These are phyloP conservation scores for Aspergillus cristatus DNA, from an alignment of 495 filamentous ascomycete genomes.

Conservation along the genomic window DNA sequence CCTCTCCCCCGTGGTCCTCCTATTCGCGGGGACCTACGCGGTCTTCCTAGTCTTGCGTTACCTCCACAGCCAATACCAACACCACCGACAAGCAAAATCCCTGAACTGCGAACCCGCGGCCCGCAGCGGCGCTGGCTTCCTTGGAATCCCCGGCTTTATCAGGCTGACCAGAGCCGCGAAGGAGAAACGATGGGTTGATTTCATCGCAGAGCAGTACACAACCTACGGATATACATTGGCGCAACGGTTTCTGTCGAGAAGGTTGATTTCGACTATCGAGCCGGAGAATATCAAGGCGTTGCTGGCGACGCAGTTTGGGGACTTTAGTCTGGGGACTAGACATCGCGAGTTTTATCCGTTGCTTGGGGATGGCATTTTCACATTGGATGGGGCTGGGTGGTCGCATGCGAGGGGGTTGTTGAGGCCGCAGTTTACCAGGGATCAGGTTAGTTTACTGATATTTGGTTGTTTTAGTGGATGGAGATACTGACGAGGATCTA, in stretches of 20 bases:
- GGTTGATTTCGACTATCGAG: constrained; percentile 50
- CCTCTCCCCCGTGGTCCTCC: no score
- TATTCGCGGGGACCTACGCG: constrained; percentile 10
- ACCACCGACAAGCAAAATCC: constrained; percentile 24
- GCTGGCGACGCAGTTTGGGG: constrained; percentile 70
- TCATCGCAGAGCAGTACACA: constrained; percentile 19
- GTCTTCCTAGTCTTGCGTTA: constrained; percentile 16
- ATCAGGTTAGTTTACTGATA: constrained; percentile 30
- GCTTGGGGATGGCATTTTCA: constrained; percentile 59
- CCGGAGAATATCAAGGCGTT: constrained; percentile 84
- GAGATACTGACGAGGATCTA: not conserved
- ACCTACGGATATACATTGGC: constrained; percentile 29
- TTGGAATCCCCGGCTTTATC: constrained; percentile 27
- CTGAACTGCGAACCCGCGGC: constrained; percentile 27
- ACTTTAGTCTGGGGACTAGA: constrained; percentile 45
- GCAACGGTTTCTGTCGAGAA: constrained; percentile 15
- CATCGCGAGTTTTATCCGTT: constrained; percentile 37
- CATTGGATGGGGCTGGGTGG: constrained; percentile 60
- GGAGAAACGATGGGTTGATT: constrained; percentile 27
- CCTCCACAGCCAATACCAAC: constrained; percentile 15
- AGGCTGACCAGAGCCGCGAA: constrained; percentile 19
- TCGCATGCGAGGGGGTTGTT: constrained; percentile 45
- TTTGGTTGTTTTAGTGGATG: no score
- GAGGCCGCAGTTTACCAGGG: constrained; percentile 43
- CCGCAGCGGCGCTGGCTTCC: constrained; percentile 10